Base-by-base conservation (phyloP, 345 rosid species). In the Cardamine resedifolia region DNA sequence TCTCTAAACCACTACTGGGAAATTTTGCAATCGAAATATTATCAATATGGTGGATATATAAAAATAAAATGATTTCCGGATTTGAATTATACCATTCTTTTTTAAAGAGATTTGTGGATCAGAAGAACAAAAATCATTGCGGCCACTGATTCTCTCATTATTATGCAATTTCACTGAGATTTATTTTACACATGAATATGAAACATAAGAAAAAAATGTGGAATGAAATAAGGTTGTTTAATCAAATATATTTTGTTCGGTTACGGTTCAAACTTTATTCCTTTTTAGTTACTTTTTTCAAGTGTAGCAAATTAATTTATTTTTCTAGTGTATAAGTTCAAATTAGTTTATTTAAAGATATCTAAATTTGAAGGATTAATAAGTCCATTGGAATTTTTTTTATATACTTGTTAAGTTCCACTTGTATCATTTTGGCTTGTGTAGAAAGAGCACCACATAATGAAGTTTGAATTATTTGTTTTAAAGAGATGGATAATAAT, bases 181-280 rank as follows among this genome's bases (percentile, higher is more conserved):
- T 71, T 70, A 18, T 60, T 18, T 62, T 26, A 19, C 51, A 36
- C 16, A 36, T 20, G 12, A 28, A 41, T 20, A 41, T 51, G 19
- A 39, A 62, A 62, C 62, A 50, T 23, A 34, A 53, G 28, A 23
- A 52, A 14, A 72, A n/a, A 64, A 53, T 55, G 70, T 52, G 16
- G 53, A 61, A 20, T 39, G 31, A 15, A 27, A 16, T 27, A 39
- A 50, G 30, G 30, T 27, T 26, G 15, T 36, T 34, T 49, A 50
- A 21, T n/a, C 12, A 15, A 23, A 43, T 14, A 11, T 5, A 58
- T 60, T 44, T 49, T 23, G 41, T 23, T 31, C 21, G 34, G 10
- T 62, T 70, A 19, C 1, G 2, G 9, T 51, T 28, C 28, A 19
- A 24, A 8, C 0, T 49, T 38, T 38, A 14, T 60, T 31, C 2